These are phyloP conservation scores for Chrysanthemum seticuspe DNA, from an alignment of 129 eudicot genomes.

Conservation along the genomic window DNA sequence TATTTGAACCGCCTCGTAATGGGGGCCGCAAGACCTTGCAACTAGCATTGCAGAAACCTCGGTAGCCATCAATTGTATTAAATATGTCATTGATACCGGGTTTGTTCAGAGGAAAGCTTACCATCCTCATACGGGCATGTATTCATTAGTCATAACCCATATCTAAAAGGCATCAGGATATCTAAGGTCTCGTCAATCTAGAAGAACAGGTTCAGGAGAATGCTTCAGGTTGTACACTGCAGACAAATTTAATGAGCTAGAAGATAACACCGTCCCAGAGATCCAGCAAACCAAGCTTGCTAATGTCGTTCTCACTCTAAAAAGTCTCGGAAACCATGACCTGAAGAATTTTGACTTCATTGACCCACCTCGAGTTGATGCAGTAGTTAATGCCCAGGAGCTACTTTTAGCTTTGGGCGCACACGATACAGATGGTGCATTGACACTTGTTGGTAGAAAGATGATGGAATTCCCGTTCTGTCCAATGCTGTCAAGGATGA, in stretches of 20 bases:
- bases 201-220: not conserved
- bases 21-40: not conserved
- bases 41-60: not conserved
- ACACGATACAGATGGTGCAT: too few relatives aligned
- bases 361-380: not conserved
- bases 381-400: too few relatives aligned
- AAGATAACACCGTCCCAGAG: not conserved
- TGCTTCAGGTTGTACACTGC: not conserved
- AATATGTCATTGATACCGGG: not conserved
- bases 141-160: not conserved
- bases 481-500: too few relatives aligned
- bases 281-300: not conserved
- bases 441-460: too few relatives aligned
- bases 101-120: not conserved
- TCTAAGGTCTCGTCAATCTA: not conserved
- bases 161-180: not conserved
- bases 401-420: too few relatives aligned
- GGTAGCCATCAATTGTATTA: not conserved
- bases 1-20: not conserved
- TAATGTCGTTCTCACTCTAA: not conserved
- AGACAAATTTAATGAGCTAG: not conserved
- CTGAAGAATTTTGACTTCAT: not conserved
- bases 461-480: too few relatives aligned
- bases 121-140: not conserved
- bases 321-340: not conserved